Evolutionary conservation across 176 grass and related monocot species (phyloP).

Genomic region (Juncus inflexus): DNA sequence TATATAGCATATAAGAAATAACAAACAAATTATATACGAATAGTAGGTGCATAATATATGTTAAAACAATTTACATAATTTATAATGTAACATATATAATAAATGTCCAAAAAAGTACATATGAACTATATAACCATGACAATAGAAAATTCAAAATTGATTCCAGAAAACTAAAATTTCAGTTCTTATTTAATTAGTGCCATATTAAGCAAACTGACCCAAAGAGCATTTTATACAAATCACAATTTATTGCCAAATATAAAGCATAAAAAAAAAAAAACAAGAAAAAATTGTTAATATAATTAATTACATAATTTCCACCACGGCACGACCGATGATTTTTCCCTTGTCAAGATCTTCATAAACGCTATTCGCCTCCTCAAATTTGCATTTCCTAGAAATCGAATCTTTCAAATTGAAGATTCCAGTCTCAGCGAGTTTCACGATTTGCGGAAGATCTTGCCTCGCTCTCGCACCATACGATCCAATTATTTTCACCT

Average conservation of each 20-base stretch:
- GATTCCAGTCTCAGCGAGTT: constrained; percentile 65
- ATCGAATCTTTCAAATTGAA: constrained; percentile 77
- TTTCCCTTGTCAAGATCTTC: constrained; percentile 76
- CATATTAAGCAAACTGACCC: no score
- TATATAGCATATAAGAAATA: no score
- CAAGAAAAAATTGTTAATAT: constrained; percentile 2
- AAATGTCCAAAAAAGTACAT: no score
- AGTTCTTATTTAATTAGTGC: no score
- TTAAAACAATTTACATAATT: no score
- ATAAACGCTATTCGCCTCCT: constrained; percentile 70
- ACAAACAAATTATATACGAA: no score
- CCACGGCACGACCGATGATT: constrained; percentile 74
- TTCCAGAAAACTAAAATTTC: no score
- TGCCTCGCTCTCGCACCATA: constrained; percentile 96
- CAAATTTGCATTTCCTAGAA: constrained; percentile 91
- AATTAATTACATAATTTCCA: constrained; percentile 66
- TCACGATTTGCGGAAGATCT: constrained; percentile 97
- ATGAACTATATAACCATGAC: no score
- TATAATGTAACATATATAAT: no score
- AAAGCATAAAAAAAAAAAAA: not conserved
- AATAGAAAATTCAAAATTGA: no score
- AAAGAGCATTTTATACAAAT: no score
- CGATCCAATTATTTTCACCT: constrained; percentile 97
- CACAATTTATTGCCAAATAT: not conserved
- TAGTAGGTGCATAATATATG: no score